phyloP scores from a whole-genome alignment of 2,329 filamentous ascomycete genomes.

The Cytospora leucostoma region DNA sequence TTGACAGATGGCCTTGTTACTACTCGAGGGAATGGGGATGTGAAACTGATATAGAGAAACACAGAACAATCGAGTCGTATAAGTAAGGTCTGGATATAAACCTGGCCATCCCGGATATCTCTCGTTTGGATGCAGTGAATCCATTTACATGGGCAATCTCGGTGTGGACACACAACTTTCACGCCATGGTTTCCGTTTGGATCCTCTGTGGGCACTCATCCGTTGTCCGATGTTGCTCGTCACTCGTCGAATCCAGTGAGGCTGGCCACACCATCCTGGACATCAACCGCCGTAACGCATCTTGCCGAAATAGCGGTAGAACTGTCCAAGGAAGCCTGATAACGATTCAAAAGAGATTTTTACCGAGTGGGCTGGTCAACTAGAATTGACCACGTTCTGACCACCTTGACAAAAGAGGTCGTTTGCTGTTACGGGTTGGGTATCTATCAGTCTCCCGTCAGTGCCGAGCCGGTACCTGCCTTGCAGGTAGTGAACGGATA shows the following conservation, averaged over 20 bases:
- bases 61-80: background rate
- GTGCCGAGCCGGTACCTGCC: background rate
- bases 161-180: slow-evolving; percentile 18
- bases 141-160: slow-evolving; percentile 20
- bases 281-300: background rate
- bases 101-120: slow-evolving; percentile 27
- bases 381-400: background rate
- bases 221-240: slow-evolving; percentile 5
- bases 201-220: slow-evolving; percentile 12
- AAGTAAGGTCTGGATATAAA: slow-evolving; percentile 31
- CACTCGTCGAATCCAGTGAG: slow-evolving; percentile 18
- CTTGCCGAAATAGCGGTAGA: background rate
- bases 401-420: background rate
- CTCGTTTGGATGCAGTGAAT: slow-evolving; percentile 23
- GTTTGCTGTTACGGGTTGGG: slow-evolving; percentile 14
- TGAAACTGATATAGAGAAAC: slow-evolving; percentile 20
- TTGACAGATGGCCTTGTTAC: background rate
- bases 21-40: slow-evolving; percentile 5
- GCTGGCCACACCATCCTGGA: background rate
- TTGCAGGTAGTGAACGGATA: slow-evolving; percentile 14
- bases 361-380: background rate
- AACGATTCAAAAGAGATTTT: background rate
- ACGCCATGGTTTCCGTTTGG: slow-evolving; percentile 20
- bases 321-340: background rate
- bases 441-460: background rate